phyloP scores from a whole-genome alignment of 108 stramenopile species.

The Cyclotella atomus region DNA sequence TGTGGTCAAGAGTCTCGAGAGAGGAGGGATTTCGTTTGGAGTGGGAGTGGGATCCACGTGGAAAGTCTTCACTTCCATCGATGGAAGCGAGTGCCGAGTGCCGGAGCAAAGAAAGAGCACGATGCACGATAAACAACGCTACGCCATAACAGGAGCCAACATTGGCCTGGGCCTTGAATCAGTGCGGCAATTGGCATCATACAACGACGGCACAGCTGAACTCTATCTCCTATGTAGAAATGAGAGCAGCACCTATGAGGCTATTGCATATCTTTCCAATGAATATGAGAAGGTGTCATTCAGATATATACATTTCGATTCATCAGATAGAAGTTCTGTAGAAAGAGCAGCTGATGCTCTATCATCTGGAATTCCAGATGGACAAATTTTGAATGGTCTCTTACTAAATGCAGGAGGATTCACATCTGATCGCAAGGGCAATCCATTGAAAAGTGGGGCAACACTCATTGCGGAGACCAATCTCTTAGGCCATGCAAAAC shows the following conservation, averaged over 20 bases:
- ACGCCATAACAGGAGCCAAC: neutral
- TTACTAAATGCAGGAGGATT: neutral
- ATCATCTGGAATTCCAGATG: neutral
- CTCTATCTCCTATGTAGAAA: neutral
- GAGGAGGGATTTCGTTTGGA: too few relatives aligned
- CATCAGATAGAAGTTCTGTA: neutral
- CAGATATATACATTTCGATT: neutral
- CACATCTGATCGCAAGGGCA: neutral
- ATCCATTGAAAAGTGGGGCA: neutral
- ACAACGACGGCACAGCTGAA: neutral
- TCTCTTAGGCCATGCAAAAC: neutral
- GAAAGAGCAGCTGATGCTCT: neutral
- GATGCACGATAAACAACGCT: too few relatives aligned
- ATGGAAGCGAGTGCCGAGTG: too few relatives aligned
- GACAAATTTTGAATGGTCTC: neutral
- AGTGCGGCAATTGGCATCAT: neutral
- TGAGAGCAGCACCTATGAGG: neutral
- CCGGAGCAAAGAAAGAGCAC: too few relatives aligned
- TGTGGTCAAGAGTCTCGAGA: too few relatives aligned
- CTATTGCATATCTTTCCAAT: neutral
- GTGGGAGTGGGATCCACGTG: too few relatives aligned
- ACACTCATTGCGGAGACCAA: neutral
- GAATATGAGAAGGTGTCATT: neutral
- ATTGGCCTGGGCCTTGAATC: neutral
- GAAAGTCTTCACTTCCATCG: too few relatives aligned